phyloP scores from a whole-genome alignment of 2,329 filamentous ascomycete species.

The Aureobasidium musti region DNA sequence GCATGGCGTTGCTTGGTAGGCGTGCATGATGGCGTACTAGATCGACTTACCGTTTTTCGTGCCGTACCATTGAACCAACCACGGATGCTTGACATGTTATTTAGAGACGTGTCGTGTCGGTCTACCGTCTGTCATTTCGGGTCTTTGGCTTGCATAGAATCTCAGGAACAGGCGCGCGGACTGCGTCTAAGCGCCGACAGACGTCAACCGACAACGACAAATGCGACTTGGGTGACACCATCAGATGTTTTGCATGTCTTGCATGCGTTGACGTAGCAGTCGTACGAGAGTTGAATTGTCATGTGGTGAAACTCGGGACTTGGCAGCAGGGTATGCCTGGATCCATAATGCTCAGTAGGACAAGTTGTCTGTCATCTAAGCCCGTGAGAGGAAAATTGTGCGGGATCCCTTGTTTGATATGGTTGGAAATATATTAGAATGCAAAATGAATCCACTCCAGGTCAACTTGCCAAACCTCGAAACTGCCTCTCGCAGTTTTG shows the following conservation, averaged over 20 bases:
- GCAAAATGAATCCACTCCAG: conserved; percentile 1
- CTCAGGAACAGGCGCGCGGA: conserved; percentile 18
- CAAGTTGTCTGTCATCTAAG: not conserved
- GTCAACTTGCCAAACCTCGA: no score
- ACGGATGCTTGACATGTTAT: not conserved
- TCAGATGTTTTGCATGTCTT: conserved; percentile 16
- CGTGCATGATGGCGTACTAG: conserved; percentile 13
- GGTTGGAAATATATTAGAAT: conserved; percentile 7
- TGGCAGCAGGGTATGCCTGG: conserved; percentile 15
- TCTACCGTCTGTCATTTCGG: not conserved
- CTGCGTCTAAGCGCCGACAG: not conserved
- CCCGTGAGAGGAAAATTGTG: not conserved
- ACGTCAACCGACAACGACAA: not conserved
- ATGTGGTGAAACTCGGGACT: conserved; percentile 20
- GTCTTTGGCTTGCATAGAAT: not conserved
- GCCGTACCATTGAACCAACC: conserved; percentile 15
- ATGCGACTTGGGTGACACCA: not conserved
- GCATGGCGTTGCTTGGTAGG: conserved; percentile 19
- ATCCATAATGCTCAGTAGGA: not conserved
- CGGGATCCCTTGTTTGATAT: conserved; percentile 12
- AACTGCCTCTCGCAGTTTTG: conserved; percentile 6
- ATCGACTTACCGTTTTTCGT: conserved; percentile 22
- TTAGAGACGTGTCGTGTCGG: conserved; percentile 13
- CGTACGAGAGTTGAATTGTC: conserved; percentile 24
- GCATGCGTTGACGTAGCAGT: conserved; percentile 21